A percentile compares a stretch with the other conserved stretches of the same genome.
Conservation (phyloP, 495 filamentous ascomycete genomes). For the Aspergillus kassunensis region DNA sequence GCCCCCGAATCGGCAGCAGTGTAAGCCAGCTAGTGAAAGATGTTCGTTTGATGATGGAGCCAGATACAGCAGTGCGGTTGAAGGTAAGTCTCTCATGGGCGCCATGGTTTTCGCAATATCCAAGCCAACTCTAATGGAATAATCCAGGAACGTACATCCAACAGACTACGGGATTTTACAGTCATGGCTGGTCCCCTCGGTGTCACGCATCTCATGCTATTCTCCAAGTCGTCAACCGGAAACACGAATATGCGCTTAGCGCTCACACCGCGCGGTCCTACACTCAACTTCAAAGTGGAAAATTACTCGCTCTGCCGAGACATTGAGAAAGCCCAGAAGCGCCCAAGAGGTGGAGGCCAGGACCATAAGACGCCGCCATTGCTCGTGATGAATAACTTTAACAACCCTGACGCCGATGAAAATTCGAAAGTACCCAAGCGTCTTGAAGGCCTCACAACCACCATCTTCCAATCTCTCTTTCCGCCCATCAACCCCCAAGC, state of each 20-base stretch:
- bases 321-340: constrained; percentile 72
- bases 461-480: constrained; percentile 94
- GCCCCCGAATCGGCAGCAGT: constrained; percentile 86
- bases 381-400: constrained; percentile 98
- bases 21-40: constrained; percentile 90
- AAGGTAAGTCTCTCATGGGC: constrained; percentile 37
- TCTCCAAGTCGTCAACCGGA: constrained; percentile 83
- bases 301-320: constrained; percentile 94
- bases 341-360: constrained; percentile 74
- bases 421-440: constrained; percentile 71
- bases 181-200: constrained; percentile 94
- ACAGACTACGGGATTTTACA: constrained; percentile 87
- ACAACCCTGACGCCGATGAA: constrained; percentile 52
- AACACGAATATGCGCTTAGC: constrained; percentile 92
- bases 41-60: constrained; percentile 91
- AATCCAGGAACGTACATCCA: constrained; percentile 75
- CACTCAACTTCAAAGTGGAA: constrained; percentile 92
- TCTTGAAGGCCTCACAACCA: constrained; percentile 88
- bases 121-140: background rate
- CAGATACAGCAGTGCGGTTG: constrained; percentile 81
- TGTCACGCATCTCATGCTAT: constrained; percentile 90
- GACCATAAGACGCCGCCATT: constrained; percentile 80
- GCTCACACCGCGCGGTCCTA: constrained; percentile 85
- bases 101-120: background rate
- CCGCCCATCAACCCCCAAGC: constrained; percentile 91